Conservation (phyloP, 2,329 filamentous ascomycete genomes). For the Alternaria sp. region DNA sequence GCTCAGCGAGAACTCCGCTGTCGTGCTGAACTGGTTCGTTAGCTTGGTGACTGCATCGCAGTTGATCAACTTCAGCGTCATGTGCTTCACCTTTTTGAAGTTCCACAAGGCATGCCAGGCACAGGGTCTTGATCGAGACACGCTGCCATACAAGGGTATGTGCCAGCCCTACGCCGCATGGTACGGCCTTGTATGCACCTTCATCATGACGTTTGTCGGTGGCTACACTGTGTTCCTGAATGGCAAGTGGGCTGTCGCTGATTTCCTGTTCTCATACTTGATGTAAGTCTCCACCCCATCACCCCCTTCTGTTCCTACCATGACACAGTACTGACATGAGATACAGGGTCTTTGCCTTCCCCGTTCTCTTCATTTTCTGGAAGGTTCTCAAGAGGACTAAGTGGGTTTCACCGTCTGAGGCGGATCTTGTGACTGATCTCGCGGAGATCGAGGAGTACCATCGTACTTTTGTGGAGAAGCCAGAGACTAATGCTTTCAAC, state of each 20-base stretch:
- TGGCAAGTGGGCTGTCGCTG: slow-evolving; percentile 69
- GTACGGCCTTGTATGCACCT: slow-evolving; percentile 67
- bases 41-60: slow-evolving; percentile 76
- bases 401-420: slow-evolving; percentile 62
- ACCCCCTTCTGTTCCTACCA: neutral
- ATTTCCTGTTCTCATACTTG: slow-evolving; percentile 72
- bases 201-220: slow-evolving; percentile 75
- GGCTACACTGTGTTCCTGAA: slow-evolving; percentile 80
- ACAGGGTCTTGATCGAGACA: slow-evolving; percentile 71
- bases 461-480: slow-evolving; percentile 62
- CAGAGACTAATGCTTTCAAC: slow-evolving; percentile 55
- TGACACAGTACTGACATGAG: neutral
- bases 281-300: neutral
- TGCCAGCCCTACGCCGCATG: slow-evolving; percentile 76
- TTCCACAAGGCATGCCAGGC: slow-evolving; percentile 73
- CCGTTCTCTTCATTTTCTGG: slow-evolving; percentile 72
- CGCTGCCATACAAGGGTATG: slow-evolving; percentile 72
- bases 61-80: slow-evolving; percentile 55
- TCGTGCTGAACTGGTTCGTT: slow-evolving; percentile 77
- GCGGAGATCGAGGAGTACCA: slow-evolving; percentile 74
- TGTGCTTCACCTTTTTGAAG: slow-evolving; percentile 72
- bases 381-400: slow-evolving; percentile 72
- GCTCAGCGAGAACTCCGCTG: slow-evolving; percentile 69
- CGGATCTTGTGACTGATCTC: slow-evolving; percentile 68
- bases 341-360: slow-evolving; percentile 73